Conservation (phyloP, 1,284 basidiomycete genomes). For the Ustilago crameri region DNA sequence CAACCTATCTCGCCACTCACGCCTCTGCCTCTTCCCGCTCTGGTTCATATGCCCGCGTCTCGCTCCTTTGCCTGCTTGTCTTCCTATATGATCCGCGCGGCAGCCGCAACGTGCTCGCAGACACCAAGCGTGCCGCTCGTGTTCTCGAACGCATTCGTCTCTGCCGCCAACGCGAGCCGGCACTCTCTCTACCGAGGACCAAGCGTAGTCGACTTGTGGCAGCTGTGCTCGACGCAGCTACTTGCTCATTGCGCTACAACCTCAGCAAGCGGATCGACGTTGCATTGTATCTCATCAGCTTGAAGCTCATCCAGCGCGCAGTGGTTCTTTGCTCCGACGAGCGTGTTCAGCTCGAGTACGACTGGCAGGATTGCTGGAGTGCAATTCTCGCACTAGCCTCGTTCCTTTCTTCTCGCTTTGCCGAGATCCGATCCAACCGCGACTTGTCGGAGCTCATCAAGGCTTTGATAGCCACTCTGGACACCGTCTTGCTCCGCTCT, state of each 20-base stretch:
- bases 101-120: conserved; percentile 36
- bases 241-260: conserved; percentile 59
- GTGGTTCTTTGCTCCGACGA: conserved; percentile 48
- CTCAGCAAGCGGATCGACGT: conserved; percentile 59
- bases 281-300: conserved; percentile 42
- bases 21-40: conserved; percentile 49
- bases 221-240: conserved; percentile 48
- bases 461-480: conserved; percentile 48
- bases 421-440: conserved; percentile 36
- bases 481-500: conserved; percentile 45
- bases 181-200: conserved; percentile 30
- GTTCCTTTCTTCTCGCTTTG: conserved; percentile 46
- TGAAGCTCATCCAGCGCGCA: conserved; percentile 52
- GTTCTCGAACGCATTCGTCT: conserved; percentile 33
- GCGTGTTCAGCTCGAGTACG: conserved; percentile 54
- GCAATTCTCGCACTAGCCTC: conserved; percentile 45
- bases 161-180: conserved; percentile 60
- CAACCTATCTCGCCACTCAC: conserved; percentile 57
- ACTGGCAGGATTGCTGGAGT: conserved; percentile 59
- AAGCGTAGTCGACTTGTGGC: conserved; percentile 55
- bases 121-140: conserved; percentile 10
- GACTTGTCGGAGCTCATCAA: conserved; percentile 44
- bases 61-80: conserved; percentile 49
- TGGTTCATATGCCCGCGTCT: conserved; percentile 43
- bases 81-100: conserved; percentile 50